Evolutionary conservation across 805 yeast species (phyloP), one percentile per base, ranked within the genome.

Genomic region (Starmerella khaoyaiensis): DNA sequence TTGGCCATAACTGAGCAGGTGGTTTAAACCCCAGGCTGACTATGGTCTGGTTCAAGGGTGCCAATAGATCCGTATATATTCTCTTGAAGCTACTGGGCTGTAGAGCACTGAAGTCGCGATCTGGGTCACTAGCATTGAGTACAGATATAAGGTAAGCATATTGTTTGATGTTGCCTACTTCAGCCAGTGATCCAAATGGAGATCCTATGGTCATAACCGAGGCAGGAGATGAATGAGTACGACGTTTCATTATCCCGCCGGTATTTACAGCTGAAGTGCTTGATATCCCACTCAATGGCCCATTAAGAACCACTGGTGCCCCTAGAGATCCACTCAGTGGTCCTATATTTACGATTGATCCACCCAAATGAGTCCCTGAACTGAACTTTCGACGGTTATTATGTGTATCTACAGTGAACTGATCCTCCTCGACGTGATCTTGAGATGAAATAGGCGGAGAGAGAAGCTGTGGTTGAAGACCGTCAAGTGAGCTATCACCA

Each of bases 151-250:
- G 63, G 54, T 86, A 81, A 0, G 95, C 90, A 63, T 87, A 90
- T 1, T 86, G 76, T 57, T 83, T 78, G 46, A 95, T 70, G 31
- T 93, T 79, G 1, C 90, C 74, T n/a, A 78, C 72, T 49, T 77
- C 78, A 52, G 78, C 79, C 23, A 90, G 65, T 0, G 96, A 94
- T 0, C 98, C 98, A 61, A 90, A 90, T 1, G 97, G 97, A 3
- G 67, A 60, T 8, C 40, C 44, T 5, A 31, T 16, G 11, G 21
- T 22, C 54, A 35, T 11, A 56, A 53, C 27, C 52, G 45, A 5
- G 48, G 49, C 32, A n/a, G 48, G 48, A 10, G 55, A 37, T 4
- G 58, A 46, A 28, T 35, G 32, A 3, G 55, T 45, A n/a, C 55
- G 37, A 8, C 55, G 39, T 27, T 46, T 46, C 14, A 27, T 14